Evolutionary conservation across 345 rosid species (phyloP).

Genomic region (Aquilaria malaccensis): DNA sequence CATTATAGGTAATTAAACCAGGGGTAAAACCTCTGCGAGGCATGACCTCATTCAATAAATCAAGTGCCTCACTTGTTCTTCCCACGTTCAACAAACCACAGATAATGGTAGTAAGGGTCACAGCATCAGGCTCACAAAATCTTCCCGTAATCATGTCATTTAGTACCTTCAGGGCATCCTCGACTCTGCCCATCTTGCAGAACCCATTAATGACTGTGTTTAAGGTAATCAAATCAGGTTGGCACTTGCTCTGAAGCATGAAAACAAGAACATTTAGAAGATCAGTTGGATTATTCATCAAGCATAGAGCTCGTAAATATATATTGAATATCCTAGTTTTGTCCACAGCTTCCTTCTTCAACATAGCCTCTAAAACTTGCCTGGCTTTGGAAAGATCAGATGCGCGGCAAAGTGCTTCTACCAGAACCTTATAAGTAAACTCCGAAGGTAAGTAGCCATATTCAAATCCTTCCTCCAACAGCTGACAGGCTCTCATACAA

Average conservation of each 20-base stretch:
- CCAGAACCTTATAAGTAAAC: conserved; percentile 59
- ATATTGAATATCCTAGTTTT: conserved; percentile 67
- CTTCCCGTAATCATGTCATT: conserved; percentile 70
- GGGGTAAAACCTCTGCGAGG: conserved; percentile 41
- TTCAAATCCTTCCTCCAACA: conserved; percentile 62
- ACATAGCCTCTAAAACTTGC: conserved; percentile 47
- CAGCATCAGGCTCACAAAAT: conserved; percentile 67
- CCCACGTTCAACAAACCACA: conserved; percentile 55
- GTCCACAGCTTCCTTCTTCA: conserved; percentile 45
- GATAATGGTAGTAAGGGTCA: conserved; percentile 60
- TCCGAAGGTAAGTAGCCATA: conserved; percentile 67
- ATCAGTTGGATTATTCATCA: conserved; percentile 50
- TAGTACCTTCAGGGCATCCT: conserved; percentile 64
- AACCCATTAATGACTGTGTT: conserved; percentile 73
- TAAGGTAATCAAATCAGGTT: conserved; percentile 72
- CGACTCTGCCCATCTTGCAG: conserved; percentile 66
- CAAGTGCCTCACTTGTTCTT: conserved; percentile 53
- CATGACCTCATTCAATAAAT: conserved; percentile 40
- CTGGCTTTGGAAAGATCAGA: conserved; percentile 45
- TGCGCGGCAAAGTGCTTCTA: conserved; percentile 63
- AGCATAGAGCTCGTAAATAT: conserved; percentile 63
- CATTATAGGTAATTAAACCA: conserved; percentile 67
- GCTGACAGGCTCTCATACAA: conserved; percentile 73
- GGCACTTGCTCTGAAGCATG: conserved; percentile 70
- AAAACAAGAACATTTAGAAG: conserved; percentile 56